phyloP scores from a whole-genome alignment of 2,329 filamentous ascomycete genomes.

The Penicillium thymicola region DNA sequence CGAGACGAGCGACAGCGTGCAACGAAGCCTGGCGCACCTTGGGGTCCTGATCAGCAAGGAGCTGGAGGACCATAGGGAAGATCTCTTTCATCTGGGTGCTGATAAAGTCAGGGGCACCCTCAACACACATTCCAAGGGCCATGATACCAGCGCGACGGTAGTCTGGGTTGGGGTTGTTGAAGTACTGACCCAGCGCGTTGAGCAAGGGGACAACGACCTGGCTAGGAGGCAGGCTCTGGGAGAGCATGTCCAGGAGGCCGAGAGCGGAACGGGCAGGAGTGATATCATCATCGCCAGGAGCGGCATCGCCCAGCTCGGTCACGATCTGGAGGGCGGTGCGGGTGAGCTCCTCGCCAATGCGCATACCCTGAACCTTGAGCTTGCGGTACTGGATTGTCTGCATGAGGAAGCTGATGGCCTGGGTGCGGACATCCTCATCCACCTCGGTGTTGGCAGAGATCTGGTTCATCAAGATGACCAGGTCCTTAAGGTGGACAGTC shows the following conservation, averaged over 20 bases:
- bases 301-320: constrained; percentile 71
- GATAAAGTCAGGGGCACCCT: constrained; percentile 96
- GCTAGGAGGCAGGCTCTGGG: constrained; percentile 82
- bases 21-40: constrained; percentile 84
- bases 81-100: constrained; percentile 85
- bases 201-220: constrained; percentile 93
- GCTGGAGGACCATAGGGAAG: constrained; percentile 76
- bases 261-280: constrained; percentile 83
- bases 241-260: constrained; percentile 81
- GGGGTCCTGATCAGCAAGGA: constrained; percentile 78
- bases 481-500: constrained; percentile 79
- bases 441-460: constrained; percentile 72
- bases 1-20: constrained; percentile 81
- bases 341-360: constrained; percentile 82
- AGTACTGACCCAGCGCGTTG: constrained; percentile 78
- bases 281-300: constrained; percentile 74
- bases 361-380: constrained; percentile 90
- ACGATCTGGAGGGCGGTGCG: constrained; percentile 84
- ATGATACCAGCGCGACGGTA: constrained; percentile 88
- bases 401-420: constrained; percentile 90
- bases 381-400: constrained; percentile 89
- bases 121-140: constrained; percentile 87
- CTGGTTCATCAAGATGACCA: constrained; percentile 91
- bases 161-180: constrained; percentile 68
- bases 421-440: constrained; percentile 80